phyloP scores from a whole-genome alignment of 371 early-diverging fungal species.

The Apophysomyces elegans region DNA sequence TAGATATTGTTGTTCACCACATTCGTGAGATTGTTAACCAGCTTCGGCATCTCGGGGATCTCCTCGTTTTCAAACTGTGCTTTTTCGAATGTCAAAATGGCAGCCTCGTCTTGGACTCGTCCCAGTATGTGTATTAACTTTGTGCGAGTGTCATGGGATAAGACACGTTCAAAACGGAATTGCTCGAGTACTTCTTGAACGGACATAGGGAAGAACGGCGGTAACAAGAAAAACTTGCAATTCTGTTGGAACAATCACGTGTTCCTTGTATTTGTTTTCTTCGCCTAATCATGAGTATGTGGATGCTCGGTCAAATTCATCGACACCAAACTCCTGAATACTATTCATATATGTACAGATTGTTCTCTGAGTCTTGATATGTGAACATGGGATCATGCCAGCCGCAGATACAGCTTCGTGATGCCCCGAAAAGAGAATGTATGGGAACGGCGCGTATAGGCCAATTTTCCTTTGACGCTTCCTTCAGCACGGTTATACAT shows the following conservation, averaged over 20 bases:
- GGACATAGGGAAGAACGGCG: neutral
- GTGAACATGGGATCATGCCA: too few relatives aligned
- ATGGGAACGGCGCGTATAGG: too few relatives aligned
- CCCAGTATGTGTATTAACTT: slow-evolving; percentile 45
- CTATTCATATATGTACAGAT: too few relatives aligned
- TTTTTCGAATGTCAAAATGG: slow-evolving; percentile 58
- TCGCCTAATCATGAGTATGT: too few relatives aligned
- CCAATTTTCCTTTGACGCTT: too few relatives aligned
- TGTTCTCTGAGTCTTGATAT: too few relatives aligned
- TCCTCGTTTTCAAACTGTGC: slow-evolving; percentile 48
- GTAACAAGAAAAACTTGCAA: too few relatives aligned
- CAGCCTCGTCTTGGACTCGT: slow-evolving; percentile 26
- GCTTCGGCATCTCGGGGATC: slow-evolving; percentile 32
- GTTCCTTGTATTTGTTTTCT: too few relatives aligned
- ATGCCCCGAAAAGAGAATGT: too few relatives aligned
- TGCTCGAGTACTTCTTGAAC: slow-evolving; percentile 24
- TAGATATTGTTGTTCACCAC: slow-evolving; percentile 66
- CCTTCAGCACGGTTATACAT: too few relatives aligned
- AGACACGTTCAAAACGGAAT: slow-evolving; percentile 40
- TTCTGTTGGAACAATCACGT: neutral
- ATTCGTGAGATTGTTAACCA: slow-evolving; percentile 32
- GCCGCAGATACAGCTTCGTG: too few relatives aligned
- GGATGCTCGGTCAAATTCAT: neutral
- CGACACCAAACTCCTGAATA: too few relatives aligned
- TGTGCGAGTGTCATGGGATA: slow-evolving; percentile 46